phyloP scores from a whole-genome alignment of 2,329 filamentous ascomycete genomes.

The Penicillium nordicum region DNA sequence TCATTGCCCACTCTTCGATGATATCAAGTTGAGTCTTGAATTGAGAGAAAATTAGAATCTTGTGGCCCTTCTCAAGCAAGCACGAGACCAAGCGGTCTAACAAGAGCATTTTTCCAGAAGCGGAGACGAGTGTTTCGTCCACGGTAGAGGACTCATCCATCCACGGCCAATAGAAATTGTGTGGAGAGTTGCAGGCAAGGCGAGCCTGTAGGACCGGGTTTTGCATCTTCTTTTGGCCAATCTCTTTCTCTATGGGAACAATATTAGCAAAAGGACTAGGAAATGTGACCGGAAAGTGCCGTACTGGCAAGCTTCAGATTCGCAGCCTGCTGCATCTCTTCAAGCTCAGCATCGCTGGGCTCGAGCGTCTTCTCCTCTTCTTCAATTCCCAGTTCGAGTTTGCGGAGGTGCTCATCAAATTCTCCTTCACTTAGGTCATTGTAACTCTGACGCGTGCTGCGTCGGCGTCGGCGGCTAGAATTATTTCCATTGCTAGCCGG shows the following conservation, averaged over 20 bases:
- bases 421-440: constrained; percentile 74
- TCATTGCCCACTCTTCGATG: constrained; percentile 75
- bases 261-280: constrained; percentile 28
- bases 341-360: constrained; percentile 48
- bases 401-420: constrained; percentile 68
- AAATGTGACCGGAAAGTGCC: constrained; percentile 28
- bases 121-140: constrained; percentile 78
- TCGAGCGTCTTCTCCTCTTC: constrained; percentile 57
- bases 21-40: constrained; percentile 94
- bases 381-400: constrained; percentile 53
- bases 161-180: constrained; percentile 97
- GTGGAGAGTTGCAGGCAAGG: constrained; percentile 86
- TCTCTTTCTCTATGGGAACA: constrained; percentile 63
- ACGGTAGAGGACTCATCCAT: constrained; percentile 57
- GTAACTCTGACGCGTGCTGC: constrained; percentile 53
- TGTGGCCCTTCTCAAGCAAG: constrained; percentile 72
- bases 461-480: constrained; percentile 52
- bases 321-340: constrained; percentile 63
- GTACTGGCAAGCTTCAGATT: constrained; percentile 73
- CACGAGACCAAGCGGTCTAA: constrained; percentile 79
- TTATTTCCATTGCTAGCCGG: constrained; percentile 54
- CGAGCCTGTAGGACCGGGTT: constrained; percentile 91
- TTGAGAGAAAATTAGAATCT: constrained; percentile 93
- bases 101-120: constrained; percentile 93
- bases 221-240: constrained; percentile 85